These are phyloP conservation scores for Camelina hispida DNA, from an alignment of 345 rosid species.

Conservation along the genomic window DNA sequence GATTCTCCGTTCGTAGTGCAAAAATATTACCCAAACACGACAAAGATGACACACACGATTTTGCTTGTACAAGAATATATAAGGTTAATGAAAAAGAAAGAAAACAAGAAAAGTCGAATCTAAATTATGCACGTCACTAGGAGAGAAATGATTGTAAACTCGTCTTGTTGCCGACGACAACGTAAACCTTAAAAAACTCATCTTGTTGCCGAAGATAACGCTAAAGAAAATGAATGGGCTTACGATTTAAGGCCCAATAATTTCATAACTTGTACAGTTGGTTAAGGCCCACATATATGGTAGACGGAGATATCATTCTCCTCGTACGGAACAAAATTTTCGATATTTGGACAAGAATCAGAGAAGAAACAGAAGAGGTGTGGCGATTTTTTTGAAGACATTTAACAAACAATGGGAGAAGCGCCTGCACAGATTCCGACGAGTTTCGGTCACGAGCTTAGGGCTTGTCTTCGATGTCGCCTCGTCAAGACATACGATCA, in stretches of 20 bases:
- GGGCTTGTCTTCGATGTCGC: constrained; percentile 89
- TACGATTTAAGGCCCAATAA: not conserved
- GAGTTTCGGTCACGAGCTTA: constrained; percentile 88
- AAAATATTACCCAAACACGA: constrained; percentile 2
- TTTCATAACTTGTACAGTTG: too few relatives aligned
- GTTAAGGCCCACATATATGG: not conserved
- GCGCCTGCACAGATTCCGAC: constrained; percentile 87
- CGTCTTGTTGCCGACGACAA: not conserved
- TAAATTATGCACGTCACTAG: not conserved
- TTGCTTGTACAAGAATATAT: not conserved
- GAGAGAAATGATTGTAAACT: constrained; percentile 6
- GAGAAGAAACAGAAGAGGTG: too few relatives aligned
- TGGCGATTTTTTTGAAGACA: constrained; percentile 8
- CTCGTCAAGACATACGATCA: constrained; percentile 93
- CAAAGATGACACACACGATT: not conserved
- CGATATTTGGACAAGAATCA: too few relatives aligned
- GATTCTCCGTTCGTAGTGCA: not conserved
- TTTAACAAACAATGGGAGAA: constrained; percentile 48
- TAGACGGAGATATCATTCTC: not conserved
- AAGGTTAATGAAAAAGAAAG: not conserved
- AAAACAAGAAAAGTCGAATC: not conserved
- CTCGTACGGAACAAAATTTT: too few relatives aligned
- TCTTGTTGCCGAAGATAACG: not conserved
- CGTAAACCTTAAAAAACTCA: not conserved
- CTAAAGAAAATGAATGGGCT: not conserved